Conservation (phyloP, 2,329 filamentous ascomycete species). For the Paramyrothecium sp. region DNA sequence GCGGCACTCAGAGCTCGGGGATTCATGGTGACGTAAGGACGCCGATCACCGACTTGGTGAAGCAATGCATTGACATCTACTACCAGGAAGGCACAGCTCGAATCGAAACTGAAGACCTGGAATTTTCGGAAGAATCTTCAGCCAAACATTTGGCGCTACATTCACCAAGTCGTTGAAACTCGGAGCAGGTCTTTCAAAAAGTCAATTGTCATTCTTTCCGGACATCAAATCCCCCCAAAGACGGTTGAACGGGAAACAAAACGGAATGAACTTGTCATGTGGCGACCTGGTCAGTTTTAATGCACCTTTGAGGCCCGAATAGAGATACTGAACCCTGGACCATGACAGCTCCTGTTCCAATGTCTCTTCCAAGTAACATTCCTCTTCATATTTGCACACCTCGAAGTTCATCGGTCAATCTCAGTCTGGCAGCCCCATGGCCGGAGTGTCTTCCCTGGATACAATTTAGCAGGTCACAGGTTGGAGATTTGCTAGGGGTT, state of each 20-base stretch:
- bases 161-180: neutral
- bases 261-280: neutral
- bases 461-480: no score
- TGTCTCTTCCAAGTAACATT: no score
- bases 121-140: neutral
- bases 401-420: no score
- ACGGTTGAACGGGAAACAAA: neutral
- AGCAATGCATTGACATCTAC: neutral
- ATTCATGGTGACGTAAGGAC: neutral
- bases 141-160: neutral
- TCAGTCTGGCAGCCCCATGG: no score
- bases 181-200: neutral
- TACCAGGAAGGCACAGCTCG: neutral
- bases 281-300: neutral
- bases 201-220: neutral
- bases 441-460: no score
- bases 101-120: neutral
- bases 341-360: no score
- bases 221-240: neutral
- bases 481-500: no score
- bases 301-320: no score
- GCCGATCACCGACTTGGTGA: neutral
- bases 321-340: no score
- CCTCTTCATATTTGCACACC: no score
- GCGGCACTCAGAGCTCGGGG: neutral